Conservation (phyloP, 257 asterid species). For the Lycium barbarum region DNA sequence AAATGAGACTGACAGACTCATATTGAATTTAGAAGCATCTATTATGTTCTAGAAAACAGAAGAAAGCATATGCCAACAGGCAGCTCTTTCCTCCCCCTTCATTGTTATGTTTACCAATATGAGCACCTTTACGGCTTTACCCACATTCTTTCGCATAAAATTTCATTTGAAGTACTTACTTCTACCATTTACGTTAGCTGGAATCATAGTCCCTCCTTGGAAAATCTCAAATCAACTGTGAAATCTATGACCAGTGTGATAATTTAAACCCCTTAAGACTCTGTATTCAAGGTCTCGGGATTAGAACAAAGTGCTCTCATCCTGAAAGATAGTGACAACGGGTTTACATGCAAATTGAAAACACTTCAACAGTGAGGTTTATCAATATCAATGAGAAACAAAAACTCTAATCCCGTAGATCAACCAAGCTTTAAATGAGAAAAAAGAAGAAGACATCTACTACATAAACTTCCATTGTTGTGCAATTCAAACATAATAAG, state of each 20-base stretch:
- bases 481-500: constrained; percentile 21
- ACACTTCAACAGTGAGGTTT: not conserved
- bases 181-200: not conserved
- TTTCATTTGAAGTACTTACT: constrained; percentile 8
- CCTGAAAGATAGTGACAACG: not conserved
- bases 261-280: not conserved
- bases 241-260: not conserved
- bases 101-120: not conserved
- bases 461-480: not conserved
- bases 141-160: not conserved
- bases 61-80: not conserved
- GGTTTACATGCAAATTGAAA: not conserved
- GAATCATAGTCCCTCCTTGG: not conserved
- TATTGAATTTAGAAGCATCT: constrained; percentile 19
- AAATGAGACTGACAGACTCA: constrained; percentile 27
- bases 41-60: constrained; percentile 23
- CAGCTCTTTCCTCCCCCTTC: not conserved
- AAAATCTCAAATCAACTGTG: constrained; percentile 20
- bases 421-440: constrained; percentile 19
- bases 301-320: not conserved
- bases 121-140: not conserved
- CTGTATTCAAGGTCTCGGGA: not conserved
- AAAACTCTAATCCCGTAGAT: not conserved
- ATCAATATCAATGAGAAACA: constrained; percentile 1
- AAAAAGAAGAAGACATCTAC: constrained; percentile 14